Base-by-base conservation (phyloP, 2,329 filamentous ascomycete genomes). In the Epichloe sp. region DNA sequence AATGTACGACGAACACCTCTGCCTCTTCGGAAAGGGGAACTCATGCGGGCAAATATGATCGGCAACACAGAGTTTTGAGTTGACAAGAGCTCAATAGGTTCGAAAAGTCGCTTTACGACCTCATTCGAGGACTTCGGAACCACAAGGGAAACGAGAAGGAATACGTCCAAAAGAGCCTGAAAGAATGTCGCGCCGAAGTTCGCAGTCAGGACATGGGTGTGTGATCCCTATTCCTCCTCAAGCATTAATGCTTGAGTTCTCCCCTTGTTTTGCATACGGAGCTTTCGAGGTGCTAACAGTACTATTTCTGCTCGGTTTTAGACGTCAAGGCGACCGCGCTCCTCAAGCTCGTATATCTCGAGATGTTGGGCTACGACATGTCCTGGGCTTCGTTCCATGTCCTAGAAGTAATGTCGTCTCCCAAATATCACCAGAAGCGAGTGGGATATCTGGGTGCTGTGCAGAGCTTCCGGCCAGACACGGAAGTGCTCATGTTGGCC, bases 331-430 rank as follows among this genome's bases (percentile, higher is more conserved):
- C 93, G 19, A 97, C 89, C 36, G 93, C 93, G 44, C 77, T 98
- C 50, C 75, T 98, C 63, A 98, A 98, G 74, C 79, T 98, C 60
- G 85, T 96, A 49, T 98, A 98, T 67, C 80, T 98, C 58, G 93
- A 98, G 67, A 98, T 98, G 93, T 90, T 97, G 59, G 93, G 93
- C 14, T 87, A 97, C 66, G 93, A 97, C 69, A 98, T 98, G 93
- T 96, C 91, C 3, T 98, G 93, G 93, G 93, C 93, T 4, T 90
- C 90, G 12, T 98, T 98, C 71, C 88, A 98, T 66, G 91, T 97
- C 49, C 83, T 98, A 46, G 93, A 98, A 71, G 93, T 98, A 70
- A 98, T 98, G 93, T 95, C 90, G 38, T 95, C 88, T 40, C 77
- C 85, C 46, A 97, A 96, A 66, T 95, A 95, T 67, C 79, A 89